A percentile compares a stretch with the other conserved stretches of the same genome.
Conservation (phyloP, 345 rosid species). For the Arabidopsis thaliana region TAIR10.1 NC_003071.7:16221501-16222000, state of each 20-base stretch:
- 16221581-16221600: slow-evolving; percentile 33
- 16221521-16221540: slow-evolving; percentile 33
- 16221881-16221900: not conserved
- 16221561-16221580: slow-evolving; percentile 3
- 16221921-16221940: not conserved
- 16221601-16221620: slow-evolving; percentile 25
- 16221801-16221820: slow-evolving; percentile 23
- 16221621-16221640: slow-evolving; percentile 31
- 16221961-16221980: slow-evolving; percentile 7
- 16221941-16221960: not conserved
- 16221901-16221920: not conserved
- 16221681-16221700: slow-evolving; percentile 4
- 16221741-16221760: slow-evolving; percentile 37
- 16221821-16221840: slow-evolving; percentile 3
- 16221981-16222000: slow-evolving; percentile 21
- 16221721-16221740: not conserved
- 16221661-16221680: slow-evolving; percentile 30
- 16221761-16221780: slow-evolving; percentile 39
- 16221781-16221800: not conserved
- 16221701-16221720: slow-evolving; percentile 22
- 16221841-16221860: slow-evolving; percentile 1
- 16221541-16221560: slow-evolving; percentile 19
- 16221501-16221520: slow-evolving; percentile 12
- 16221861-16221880: slow-evolving; percentile 20
- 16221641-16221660: not conserved